Conservation (phyloP, 352 stramenopile genomes). For the Phytophthora fragariae region DNA sequence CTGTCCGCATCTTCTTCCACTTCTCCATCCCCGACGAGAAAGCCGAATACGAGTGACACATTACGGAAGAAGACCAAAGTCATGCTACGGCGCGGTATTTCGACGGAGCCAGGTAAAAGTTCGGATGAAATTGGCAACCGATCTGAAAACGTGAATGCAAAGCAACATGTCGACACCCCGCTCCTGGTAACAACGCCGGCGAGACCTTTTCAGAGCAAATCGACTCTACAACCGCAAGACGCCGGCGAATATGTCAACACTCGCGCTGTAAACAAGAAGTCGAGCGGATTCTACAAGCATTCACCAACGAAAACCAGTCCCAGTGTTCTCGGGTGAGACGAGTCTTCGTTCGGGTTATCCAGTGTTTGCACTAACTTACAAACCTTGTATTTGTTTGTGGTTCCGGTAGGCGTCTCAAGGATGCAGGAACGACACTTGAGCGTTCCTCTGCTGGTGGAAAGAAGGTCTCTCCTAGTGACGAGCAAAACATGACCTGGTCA, state of each 20-base stretch:
- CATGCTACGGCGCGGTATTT: not conserved
- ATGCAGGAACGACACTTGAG: slow-evolving; percentile 14
- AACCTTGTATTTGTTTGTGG: not conserved
- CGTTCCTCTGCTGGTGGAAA: not conserved
- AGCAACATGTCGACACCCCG: not conserved
- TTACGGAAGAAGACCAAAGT: slow-evolving; percentile 5
- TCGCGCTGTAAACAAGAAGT: slow-evolving; percentile 16
- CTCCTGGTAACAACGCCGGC: slow-evolving; percentile 14
- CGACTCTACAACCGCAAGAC: slow-evolving; percentile 2
- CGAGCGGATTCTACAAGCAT: slow-evolving; percentile 15
- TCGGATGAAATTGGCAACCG: not conserved
- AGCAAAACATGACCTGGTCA: not conserved
- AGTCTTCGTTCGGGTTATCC: not conserved
- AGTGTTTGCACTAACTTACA: slow-evolving; percentile 6
- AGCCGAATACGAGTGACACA: not conserved
- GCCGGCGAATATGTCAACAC: not conserved
- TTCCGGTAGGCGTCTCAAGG: slow-evolving; percentile 27
- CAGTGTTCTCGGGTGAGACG: slow-evolving; percentile 37
- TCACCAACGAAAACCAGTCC: slow-evolving; percentile 43
- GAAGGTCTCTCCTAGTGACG: not conserved
- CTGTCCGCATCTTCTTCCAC: not conserved
- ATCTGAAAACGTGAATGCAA: not conserved
- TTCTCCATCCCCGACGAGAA: slow-evolving; percentile 24
- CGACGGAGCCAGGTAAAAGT: not conserved
- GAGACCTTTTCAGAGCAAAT: slow-evolving; percentile 10